Evolutionary conservation across 345 rosid species (phyloP).

Genomic region (Camelina sativa): DNA sequence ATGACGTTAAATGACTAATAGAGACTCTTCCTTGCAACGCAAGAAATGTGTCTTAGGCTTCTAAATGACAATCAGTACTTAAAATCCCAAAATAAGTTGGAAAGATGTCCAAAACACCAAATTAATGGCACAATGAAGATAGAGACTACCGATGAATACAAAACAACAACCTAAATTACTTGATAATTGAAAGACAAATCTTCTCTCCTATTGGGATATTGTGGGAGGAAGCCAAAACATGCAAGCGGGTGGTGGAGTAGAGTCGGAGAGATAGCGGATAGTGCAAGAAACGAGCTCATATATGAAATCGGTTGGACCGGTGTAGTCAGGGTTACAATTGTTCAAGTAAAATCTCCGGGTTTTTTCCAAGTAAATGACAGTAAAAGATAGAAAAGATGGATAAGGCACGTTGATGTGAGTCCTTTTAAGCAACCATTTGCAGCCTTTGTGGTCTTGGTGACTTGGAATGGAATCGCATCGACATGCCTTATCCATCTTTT

Average conservation of each 20-base stretch:
- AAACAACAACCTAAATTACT: background rate
- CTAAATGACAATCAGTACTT: background rate
- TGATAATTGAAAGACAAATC: background rate
- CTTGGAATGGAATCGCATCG: too few relatives aligned
- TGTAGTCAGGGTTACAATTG: too few relatives aligned
- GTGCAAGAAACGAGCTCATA: constrained; percentile 5
- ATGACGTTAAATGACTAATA: background rate
- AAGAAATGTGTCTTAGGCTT: background rate
- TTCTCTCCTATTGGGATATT: background rate
- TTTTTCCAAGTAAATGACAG: background rate
- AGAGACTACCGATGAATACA: background rate
- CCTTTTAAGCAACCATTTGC: background rate
- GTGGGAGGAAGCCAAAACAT: constrained; percentile 11
- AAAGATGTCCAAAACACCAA: background rate
- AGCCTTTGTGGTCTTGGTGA: too few relatives aligned
- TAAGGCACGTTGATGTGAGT: constrained; percentile 16
- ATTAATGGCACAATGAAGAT: background rate
- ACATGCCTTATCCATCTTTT: too few relatives aligned
- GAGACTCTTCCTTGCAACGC: background rate
- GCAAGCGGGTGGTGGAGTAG: background rate
- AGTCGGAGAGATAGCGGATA: background rate
- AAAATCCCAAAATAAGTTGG: too few relatives aligned
- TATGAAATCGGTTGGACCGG: background rate
- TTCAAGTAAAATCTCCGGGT: constrained; percentile 12
- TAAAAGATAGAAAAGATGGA: background rate